Base-by-base conservation (phyloP, 2,329 filamentous ascomycete genomes). In the Talaromyces amestolkiae region DNA sequence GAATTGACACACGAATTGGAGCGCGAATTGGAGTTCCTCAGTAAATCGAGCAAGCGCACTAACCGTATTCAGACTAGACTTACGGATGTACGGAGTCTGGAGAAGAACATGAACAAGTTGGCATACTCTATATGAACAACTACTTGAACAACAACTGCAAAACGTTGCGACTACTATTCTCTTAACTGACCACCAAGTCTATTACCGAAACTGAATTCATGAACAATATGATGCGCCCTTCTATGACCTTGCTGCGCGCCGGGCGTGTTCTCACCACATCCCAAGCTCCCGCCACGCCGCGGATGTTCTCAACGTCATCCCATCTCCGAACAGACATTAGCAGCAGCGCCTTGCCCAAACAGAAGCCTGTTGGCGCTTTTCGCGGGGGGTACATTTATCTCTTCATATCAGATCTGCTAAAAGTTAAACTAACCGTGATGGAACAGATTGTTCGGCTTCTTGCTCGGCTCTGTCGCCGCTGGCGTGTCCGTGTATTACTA, bases 401-500 rank as follows among this genome's bases (percentile, higher is more conserved):
- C 64, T 63, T 54, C 59, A 66, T 69, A 65, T 71, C 58, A 47
- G 10, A 8, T 6, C 7, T 24, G 4, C 19, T 27, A 7, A 31
- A 0, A 31, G 27, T 31, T 6, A 7, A 31, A 31, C 56, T 45
- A 49, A 67, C 72, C 37, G 53, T 37, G 6, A 4, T 37, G n/a
- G 22, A 54, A 15, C n/a, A 97, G 94, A 66, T 82, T 97, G 67
- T 92, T 97, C 73, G 94, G 94, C 61, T 98, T 98, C 83, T 88
- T 98, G 60, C 84, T 95, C 69, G 94, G 94, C 70, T 89, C 91
- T 68, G 89, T 91, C 56, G 83, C 92, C 61, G 89, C 93, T 53
- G 93, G 92, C 73, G 86, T 86, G 61, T 89, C 87, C 66, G 90
- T 96, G 72, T 98, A 97, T 82, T 93, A 92, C 78, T 98, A 98